A percentile compares a stretch with the other conserved stretches of the same genome.
phyloP scores from a whole-genome alignment of 257 asterid species.

The Nicotiana benthamiana region DNA sequence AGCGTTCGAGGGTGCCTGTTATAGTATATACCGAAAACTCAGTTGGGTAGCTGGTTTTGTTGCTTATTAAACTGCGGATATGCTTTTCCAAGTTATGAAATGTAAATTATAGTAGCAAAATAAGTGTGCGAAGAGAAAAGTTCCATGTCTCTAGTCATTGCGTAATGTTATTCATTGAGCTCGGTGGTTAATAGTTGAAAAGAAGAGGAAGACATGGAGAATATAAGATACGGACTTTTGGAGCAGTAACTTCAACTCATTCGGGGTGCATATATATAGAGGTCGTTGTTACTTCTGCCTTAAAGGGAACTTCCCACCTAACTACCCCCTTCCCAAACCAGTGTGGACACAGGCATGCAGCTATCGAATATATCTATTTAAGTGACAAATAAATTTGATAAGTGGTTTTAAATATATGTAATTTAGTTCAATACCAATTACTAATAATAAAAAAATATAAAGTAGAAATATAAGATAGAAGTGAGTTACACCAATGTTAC shows the following conservation, averaged over 20 bases:
- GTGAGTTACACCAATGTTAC: too few species aligned
- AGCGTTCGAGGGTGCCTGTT: neutral
- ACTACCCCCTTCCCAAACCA: too few species aligned
- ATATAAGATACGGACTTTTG: constrained; percentile 28
- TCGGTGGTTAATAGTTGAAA: neutral
- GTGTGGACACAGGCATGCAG: too few species aligned
- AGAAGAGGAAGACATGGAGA: constrained; percentile 31
- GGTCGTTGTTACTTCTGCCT: neutral
- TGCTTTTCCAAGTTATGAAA: neutral
- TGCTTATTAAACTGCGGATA: neutral
- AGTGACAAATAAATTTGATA: too few species aligned
- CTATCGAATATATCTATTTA: too few species aligned
- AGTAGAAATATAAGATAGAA: too few species aligned
- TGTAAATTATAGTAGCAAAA: neutral
- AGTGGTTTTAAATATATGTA: too few species aligned
- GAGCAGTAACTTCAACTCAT: constrained; percentile 22
- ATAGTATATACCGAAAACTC: neutral
- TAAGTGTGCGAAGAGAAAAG: neutral
- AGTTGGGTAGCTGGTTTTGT: neutral
- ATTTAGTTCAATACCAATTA: too few species aligned
- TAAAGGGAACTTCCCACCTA: neutral
- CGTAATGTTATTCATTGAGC: neutral
- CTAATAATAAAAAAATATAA: too few species aligned
- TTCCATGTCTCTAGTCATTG: neutral
- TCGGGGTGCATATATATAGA: neutral